These are phyloP conservation scores for Hortaea sp. DNA, from an alignment of 2,329 filamentous ascomycete species.

Conservation along the genomic window DNA sequence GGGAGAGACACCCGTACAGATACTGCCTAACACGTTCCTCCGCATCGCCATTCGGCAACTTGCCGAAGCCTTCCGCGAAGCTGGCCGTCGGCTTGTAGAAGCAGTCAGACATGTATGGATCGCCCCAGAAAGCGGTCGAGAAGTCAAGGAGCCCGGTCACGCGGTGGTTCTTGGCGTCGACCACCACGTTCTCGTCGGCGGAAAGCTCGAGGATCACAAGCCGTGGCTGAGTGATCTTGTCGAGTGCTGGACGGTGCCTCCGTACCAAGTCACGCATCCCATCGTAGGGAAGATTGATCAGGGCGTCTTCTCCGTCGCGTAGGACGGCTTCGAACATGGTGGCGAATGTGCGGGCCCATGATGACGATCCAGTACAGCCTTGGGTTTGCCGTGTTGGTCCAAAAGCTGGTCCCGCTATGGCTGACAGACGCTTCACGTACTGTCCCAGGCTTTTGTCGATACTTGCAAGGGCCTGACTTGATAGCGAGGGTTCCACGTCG, in stretches of 20 bases:
- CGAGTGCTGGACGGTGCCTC: constrained; percentile 35
- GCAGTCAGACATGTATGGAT: constrained; percentile 44
- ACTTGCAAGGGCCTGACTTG: constrained; percentile 23
- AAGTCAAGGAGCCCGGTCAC: constrained; percentile 44
- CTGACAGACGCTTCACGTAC: constrained; percentile 33
- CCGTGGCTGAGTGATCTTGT: constrained; percentile 40
- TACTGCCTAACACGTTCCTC: constrained; percentile 28
- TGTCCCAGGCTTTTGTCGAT: constrained; percentile 33
- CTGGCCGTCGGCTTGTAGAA: constrained; percentile 32
- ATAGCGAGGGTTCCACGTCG: constrained; percentile 22
- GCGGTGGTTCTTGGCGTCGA: constrained; percentile 39
- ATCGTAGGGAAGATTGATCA: constrained; percentile 47
- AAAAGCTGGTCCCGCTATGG: constrained; percentile 39
- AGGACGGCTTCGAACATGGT: constrained; percentile 43
- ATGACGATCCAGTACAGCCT: constrained; percentile 27
- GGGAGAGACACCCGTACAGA: constrained; percentile 23
- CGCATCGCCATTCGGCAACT: constrained; percentile 23
- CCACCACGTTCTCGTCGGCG: constrained; percentile 39
- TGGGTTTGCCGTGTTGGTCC: constrained; percentile 31
- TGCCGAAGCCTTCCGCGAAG: constrained; percentile 35
- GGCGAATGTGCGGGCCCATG: constrained; percentile 46
- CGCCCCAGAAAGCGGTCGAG: constrained; percentile 46
- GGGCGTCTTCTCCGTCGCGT: constrained; percentile 49
- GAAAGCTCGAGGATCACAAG: constrained; percentile 43
- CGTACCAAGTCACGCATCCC: constrained; percentile 42